phyloP scores from a whole-genome alignment of 2,329 filamentous ascomycete species.

The Fusarium liriodendri region DNA sequence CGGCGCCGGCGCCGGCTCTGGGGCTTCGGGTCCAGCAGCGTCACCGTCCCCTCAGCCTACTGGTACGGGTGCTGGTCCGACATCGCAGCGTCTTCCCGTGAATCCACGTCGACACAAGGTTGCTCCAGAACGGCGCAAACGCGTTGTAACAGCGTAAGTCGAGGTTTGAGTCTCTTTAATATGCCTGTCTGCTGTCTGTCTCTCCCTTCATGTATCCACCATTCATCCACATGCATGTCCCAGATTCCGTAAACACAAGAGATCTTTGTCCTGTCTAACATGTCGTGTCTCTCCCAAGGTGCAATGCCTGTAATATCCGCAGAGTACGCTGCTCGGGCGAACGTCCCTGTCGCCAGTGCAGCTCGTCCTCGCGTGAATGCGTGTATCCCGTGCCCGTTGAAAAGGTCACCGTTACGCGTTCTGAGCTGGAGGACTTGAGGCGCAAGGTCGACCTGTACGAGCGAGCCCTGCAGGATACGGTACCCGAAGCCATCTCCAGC shows the following conservation, averaged over 20 bases:
- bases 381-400: constrained; percentile 58
- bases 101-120: constrained; percentile 63
- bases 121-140: constrained; percentile 58
- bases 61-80: constrained; percentile 16
- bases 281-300: constrained; percentile 48
- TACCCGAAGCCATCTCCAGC: constrained; percentile 42
- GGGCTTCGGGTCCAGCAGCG: constrained; percentile 5
- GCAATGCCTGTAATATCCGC: constrained; percentile 64
- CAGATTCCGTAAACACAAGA: not conserved
- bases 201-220: not conserved
- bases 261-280: constrained; percentile 23
- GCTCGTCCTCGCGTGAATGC: constrained; percentile 56
- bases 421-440: constrained; percentile 56
- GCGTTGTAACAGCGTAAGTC: constrained; percentile 62
- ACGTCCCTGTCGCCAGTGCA: constrained; percentile 60
- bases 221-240: not conserved
- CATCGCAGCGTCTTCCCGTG: constrained; percentile 57
- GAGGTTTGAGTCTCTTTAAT: constrained; percentile 5
- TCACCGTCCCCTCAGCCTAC: constrained; percentile 33
- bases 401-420: constrained; percentile 55
- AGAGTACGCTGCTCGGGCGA: constrained; percentile 65
- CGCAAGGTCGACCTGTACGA: constrained; percentile 55
- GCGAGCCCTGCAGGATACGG: constrained; percentile 50
- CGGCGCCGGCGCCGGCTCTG: constrained; percentile 13
- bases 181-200: not conserved